Percentiles rank a stretch among this genome's conserved stretches.
Evolutionary conservation across 257 asterid genomes (phyloP).

Genomic region (Cordia subcordata): DNA sequence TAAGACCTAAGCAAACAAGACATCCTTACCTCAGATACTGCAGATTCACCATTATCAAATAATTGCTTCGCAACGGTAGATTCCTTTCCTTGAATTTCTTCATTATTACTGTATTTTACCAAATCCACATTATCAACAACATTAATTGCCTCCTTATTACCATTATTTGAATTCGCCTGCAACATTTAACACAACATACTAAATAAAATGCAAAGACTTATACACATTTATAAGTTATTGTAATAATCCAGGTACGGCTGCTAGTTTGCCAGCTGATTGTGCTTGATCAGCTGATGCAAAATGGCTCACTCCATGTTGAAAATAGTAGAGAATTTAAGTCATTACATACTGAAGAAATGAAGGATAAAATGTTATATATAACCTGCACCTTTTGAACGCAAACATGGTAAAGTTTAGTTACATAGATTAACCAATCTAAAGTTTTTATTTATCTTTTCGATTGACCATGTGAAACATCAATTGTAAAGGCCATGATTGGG

Average conservation of each 20-base stretch:
- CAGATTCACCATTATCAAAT: slow-evolving; percentile 22
- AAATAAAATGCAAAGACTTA: background rate
- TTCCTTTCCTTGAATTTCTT: slow-evolving; percentile 15
- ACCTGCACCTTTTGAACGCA: too few species aligned
- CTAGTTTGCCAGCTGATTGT: too few species aligned
- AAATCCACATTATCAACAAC: slow-evolving; percentile 10
- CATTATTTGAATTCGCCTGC: slow-evolving; percentile 12
- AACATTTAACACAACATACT: background rate
- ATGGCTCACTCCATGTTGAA: too few species aligned
- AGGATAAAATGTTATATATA: too few species aligned
- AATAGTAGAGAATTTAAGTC: too few species aligned
- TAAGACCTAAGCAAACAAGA: background rate
- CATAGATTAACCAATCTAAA: too few species aligned
- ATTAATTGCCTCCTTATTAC: background rate
- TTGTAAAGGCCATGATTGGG: too few species aligned
- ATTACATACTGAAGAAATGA: background rate
- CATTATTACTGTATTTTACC: slow-evolving; percentile 9
- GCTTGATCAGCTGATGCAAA: too few species aligned
- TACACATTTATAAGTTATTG: background rate
- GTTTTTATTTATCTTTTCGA: too few species aligned
- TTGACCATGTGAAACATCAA: too few species aligned
- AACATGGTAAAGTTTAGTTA: too few species aligned
- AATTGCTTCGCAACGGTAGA: slow-evolving; percentile 15
- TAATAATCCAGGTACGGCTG: too few species aligned
- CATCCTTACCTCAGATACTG: slow-evolving; percentile 18